phyloP scores from a whole-genome alignment of 2,329 filamentous ascomycete genomes.

The Fusarium musae region DNA sequence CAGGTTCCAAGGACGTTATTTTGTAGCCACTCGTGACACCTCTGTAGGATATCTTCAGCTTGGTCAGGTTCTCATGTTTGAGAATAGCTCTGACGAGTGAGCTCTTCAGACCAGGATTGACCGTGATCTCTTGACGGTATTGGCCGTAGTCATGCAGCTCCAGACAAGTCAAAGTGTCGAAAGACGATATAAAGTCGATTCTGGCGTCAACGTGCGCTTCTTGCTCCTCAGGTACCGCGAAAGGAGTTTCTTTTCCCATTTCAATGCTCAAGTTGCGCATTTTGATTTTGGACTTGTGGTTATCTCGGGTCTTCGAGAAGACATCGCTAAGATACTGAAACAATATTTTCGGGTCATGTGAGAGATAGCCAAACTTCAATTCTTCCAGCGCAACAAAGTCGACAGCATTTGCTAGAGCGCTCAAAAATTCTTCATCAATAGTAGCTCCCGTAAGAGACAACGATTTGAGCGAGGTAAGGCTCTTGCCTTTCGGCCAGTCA shows the following conservation, averaged over 20 bases:
- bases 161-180: conserved; percentile 23
- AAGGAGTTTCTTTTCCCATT: background rate
- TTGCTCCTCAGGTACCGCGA: background rate
- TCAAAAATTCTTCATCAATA: background rate
- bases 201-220: background rate
- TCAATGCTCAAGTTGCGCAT: conserved; percentile 6
- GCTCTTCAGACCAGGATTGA: conserved; percentile 7
- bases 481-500: background rate
- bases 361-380: background rate
- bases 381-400: conserved; percentile 20
- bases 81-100: conserved; percentile 25
- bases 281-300: background rate
- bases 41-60: conserved; percentile 2
- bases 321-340: background rate
- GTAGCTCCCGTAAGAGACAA: background rate
- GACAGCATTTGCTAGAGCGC: conserved; percentile 2
- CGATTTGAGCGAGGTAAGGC: conserved; percentile 10
- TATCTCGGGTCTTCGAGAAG: background rate
- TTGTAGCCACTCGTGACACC: background rate
- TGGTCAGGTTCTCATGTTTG: conserved; percentile 24
- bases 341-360: background rate
- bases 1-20: conserved; percentile 19
- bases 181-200: conserved; percentile 26
- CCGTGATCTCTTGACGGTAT: background rate
- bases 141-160: conserved; percentile 1